phyloP scores from a whole-genome alignment of 371 early-diverging fungal species.

The Amoeboaphelidium occidentale region DNA sequence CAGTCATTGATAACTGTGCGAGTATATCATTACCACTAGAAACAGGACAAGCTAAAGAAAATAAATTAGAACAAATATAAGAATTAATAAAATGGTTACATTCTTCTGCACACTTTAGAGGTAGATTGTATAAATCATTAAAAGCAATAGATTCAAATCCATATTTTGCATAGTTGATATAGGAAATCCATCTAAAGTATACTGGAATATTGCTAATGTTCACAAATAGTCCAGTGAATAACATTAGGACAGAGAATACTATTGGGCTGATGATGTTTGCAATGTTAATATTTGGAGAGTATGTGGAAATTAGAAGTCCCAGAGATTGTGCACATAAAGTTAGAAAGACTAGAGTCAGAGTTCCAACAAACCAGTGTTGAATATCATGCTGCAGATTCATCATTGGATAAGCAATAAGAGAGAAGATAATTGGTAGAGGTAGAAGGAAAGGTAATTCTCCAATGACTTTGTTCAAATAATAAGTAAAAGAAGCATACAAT shows the following conservation, averaged over 20 bases:
- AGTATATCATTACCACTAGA: too few relatives aligned
- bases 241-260: not conserved
- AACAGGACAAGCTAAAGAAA: too few relatives aligned
- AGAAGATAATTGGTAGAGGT: too few relatives aligned
- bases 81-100: too few relatives aligned
- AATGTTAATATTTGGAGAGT: slow-evolving; percentile 11
- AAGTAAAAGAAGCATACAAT: not conserved
- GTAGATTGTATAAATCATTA: too few relatives aligned
- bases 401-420: too few relatives aligned
- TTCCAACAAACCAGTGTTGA: slow-evolving; percentile 21
- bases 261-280: not conserved
- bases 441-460: slow-evolving; percentile 18
- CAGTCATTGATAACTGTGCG: too few relatives aligned
- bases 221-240: slow-evolving; percentile 30
- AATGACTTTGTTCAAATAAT: slow-evolving; percentile 4
- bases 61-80: too few relatives aligned
- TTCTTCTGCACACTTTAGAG: too few relatives aligned
- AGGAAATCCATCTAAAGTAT: slow-evolving; percentile 10
- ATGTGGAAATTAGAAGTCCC: slow-evolving; percentile 23
- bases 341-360: not conserved
- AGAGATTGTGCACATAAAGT: slow-evolving; percentile 4
- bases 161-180: slow-evolving; percentile 2
- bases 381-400: too few relatives aligned
- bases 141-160: too few relatives aligned
- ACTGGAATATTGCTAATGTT: slow-evolving; percentile 28